Evolutionary conservation across 164 flowering plant genomes (phyloP).

Genomic region (Euptelea pleiosperma): DNA sequence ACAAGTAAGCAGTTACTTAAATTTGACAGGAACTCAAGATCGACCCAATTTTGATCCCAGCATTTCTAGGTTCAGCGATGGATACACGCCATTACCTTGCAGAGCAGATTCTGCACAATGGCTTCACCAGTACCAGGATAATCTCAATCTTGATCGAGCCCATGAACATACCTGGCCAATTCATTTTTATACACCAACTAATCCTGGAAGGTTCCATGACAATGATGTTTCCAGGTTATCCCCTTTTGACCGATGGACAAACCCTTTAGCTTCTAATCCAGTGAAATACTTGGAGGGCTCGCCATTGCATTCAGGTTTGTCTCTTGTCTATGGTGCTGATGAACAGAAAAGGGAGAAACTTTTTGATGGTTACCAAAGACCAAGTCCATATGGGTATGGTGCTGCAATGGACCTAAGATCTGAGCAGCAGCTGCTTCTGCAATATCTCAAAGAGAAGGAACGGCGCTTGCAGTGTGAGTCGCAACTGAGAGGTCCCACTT

Average conservation of each 20-base stretch:
- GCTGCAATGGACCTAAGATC: conserved; percentile 33
- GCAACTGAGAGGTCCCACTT: conserved; percentile 29
- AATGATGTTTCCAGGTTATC: conserved; percentile 28
- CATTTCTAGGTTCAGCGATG: conserved; percentile 24
- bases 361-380: conserved; percentile 34
- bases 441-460: conserved; percentile 71
- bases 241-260: conserved; percentile 35
- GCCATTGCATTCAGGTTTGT: conserved; percentile 21
- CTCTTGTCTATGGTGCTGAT: conserved; percentile 26
- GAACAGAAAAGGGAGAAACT: conserved; percentile 29
- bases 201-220: conserved; percentile 24
- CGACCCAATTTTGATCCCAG: conserved; percentile 20
- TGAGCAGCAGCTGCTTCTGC: conserved; percentile 52
- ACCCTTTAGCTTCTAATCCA: conserved; percentile 22
- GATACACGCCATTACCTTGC: conserved; percentile 29
- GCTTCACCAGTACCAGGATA: conserved; percentile 47
- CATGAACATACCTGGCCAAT: conserved; percentile 21
- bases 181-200: conserved; percentile 21
- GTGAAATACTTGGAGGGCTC: conserved; percentile 27
- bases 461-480: conserved; percentile 49
- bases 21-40: conserved; percentile 20
- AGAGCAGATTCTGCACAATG: conserved; percentile 48
- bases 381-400: conserved; percentile 35
- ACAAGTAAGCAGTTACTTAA: conserved; percentile 19
- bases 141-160: conserved; percentile 25